phyloP scores from a whole-genome alignment of 257 asterid species.

The Nicotiana paniculata region DNA sequence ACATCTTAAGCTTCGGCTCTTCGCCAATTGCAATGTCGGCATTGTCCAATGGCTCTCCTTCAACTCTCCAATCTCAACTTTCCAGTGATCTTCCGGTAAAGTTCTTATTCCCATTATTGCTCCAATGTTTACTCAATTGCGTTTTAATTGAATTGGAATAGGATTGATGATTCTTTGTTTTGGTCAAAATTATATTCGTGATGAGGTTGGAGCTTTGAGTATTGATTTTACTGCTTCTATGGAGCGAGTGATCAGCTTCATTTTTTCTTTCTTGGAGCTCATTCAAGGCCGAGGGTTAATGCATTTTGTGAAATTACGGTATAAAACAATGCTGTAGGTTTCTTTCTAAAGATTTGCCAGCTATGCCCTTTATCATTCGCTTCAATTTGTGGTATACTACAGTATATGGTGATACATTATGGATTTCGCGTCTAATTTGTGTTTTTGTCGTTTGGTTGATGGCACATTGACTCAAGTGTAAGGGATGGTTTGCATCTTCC shows the following conservation, averaged over 20 bases:
- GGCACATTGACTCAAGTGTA: neutral
- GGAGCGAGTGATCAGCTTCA: neutral
- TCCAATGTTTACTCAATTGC: neutral
- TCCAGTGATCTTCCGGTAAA: conserved; percentile 29
- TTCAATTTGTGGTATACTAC: too few species aligned
- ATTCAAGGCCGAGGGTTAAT: neutral
- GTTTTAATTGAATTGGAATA: neutral
- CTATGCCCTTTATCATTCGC: too few species aligned
- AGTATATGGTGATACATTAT: neutral
- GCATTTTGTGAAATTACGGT: neutral
- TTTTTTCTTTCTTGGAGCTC: neutral
- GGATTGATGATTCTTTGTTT: neutral
- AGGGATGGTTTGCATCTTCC: neutral
- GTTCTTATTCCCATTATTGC: neutral
- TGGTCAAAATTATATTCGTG: neutral
- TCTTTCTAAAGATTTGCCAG: too few species aligned
- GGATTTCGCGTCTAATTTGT: neutral
- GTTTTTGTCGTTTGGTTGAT: neutral
- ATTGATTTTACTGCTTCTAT: neutral
- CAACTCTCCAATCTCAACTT: conserved; percentile 41
- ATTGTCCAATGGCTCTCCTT: conserved; percentile 32
- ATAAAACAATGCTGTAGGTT: too few species aligned
- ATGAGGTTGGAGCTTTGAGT: neutral
- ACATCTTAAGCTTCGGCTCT: conserved; percentile 31
- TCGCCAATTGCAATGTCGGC: conserved; percentile 64